A percentile compares a stretch with the other conserved stretches of the same genome.
phyloP scores from a whole-genome alignment of 2,329 filamentous ascomycete genomes.

The Periconia sp. region DNA sequence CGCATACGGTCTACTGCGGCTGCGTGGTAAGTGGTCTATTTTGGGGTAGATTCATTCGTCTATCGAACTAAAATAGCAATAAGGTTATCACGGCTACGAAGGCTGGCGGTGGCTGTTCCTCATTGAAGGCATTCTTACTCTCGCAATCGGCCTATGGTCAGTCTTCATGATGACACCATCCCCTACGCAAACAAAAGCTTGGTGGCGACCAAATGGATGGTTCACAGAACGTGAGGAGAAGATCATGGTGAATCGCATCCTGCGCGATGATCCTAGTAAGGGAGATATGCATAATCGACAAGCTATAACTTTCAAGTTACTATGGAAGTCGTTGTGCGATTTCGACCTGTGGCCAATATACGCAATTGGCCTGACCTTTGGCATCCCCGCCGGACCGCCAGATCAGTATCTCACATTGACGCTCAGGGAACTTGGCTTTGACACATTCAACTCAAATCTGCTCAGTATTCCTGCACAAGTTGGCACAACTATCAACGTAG shows the following conservation, averaged over 20 bases:
- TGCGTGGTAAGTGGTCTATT: conserved; percentile 47
- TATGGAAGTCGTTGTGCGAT: conserved; percentile 24
- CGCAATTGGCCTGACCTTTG: conserved; percentile 20
- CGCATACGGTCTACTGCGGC: conserved; percentile 45
- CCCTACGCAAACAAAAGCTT: conserved; percentile 62
- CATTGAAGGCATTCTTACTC: conserved; percentile 49
- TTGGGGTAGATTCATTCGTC: not conserved
- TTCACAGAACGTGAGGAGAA: conserved; percentile 68
- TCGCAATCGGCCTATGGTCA: conserved; percentile 24
- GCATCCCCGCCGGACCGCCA: conserved; percentile 16
- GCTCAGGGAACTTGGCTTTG: conserved; percentile 63
- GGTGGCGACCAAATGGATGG: conserved; percentile 58
- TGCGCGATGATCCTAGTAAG: conserved; percentile 64
- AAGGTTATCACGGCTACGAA: conserved; percentile 44
- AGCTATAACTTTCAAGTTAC: conserved; percentile 18
- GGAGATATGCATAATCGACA: conserved; percentile 55
- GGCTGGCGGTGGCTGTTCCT: conserved; percentile 54
- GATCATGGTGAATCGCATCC: conserved; percentile 68
- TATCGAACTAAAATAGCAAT: not conserved
- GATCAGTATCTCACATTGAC: conserved; percentile 58
- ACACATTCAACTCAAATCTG: conserved; percentile 67
- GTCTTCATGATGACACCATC: conserved; percentile 47
- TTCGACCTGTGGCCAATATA: conserved; percentile 32
- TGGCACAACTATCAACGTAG: conserved; percentile 15
- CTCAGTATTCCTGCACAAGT: conserved; percentile 58